These are phyloP conservation scores for Combretum micranthum DNA, from an alignment of 345 rosid species.

Conservation along the genomic window DNA sequence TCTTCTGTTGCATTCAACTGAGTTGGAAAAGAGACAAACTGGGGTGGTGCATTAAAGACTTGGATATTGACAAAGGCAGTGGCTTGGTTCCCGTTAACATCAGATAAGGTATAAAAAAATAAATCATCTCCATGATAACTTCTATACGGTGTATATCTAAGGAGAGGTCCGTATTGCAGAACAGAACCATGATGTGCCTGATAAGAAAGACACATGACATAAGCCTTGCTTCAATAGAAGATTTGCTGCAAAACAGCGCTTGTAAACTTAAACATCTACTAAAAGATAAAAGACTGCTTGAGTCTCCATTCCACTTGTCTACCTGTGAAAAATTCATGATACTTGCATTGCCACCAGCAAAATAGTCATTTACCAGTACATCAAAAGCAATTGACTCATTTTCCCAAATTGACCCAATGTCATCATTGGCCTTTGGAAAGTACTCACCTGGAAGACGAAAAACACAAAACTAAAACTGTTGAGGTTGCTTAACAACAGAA, in stretches of 20 bases:
- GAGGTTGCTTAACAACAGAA: background rate
- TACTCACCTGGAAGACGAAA: conserved; percentile 50
- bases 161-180: conserved; percentile 47
- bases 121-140: conserved; percentile 71
- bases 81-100: conserved; percentile 59
- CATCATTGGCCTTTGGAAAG: conserved; percentile 78
- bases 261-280: background rate
- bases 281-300: background rate
- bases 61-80: conserved; percentile 48
- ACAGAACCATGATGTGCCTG: conserved; percentile 89
- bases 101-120: conserved; percentile 55
- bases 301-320: conserved; percentile 2
- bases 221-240: background rate
- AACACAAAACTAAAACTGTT: background rate
- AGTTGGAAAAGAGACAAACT: conserved; percentile 57
- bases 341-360: conserved; percentile 52
- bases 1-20: conserved; percentile 77
- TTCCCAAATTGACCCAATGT: conserved; percentile 61
- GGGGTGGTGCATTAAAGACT: conserved; percentile 76
- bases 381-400: conserved; percentile 79
- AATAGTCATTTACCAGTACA: conserved; percentile 67
- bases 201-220: conserved; percentile 12
- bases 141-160: conserved; percentile 77
- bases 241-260: no score
- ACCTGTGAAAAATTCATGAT: conserved; percentile 60